Evolutionary conservation across 108 stramenopile genomes (phyloP).

Genomic region (Chaetoceros tenuissimus): DNA sequence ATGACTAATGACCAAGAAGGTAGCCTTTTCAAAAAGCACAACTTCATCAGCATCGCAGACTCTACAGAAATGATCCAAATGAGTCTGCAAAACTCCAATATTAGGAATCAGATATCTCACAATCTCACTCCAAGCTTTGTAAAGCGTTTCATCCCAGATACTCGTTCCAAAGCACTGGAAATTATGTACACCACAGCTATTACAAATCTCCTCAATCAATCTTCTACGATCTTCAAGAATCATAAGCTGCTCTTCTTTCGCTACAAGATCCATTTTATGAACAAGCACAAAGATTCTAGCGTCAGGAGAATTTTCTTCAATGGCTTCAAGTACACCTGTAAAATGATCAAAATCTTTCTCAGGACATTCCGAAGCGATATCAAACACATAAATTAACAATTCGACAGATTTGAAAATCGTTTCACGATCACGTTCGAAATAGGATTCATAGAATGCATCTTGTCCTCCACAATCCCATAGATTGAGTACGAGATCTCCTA

Average conservation of each 20-base stretch:
- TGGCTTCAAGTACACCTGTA: slow-evolving; percentile 80
- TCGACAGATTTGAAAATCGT: slow-evolving; percentile 96
- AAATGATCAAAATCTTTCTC: slow-evolving; percentile 92
- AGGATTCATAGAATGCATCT: slow-evolving; percentile 95
- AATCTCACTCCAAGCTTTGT: slow-evolving; percentile 95
- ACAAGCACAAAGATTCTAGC: slow-evolving; percentile 94
- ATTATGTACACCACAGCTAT: slow-evolving; percentile 59
- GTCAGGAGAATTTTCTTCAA: slow-evolving; percentile 93
- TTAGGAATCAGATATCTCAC: slow-evolving; percentile 98
- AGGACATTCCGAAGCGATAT: slow-evolving; percentile 85
- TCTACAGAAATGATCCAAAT: slow-evolving; percentile 87
- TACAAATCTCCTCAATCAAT: slow-evolving; percentile 71
- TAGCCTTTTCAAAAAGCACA: slow-evolving; percentile 96
- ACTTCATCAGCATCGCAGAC: slow-evolving; percentile 98
- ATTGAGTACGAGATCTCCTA: slow-evolving; percentile 95
- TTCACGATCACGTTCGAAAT: slow-evolving; percentile 96
- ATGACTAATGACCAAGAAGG: slow-evolving; percentile 95
- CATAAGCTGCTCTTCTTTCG: slow-evolving; percentile 69
- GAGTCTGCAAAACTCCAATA: slow-evolving; percentile 85
- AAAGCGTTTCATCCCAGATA: slow-evolving; percentile 99
- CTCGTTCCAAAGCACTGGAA: slow-evolving; percentile 89
- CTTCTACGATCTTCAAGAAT: slow-evolving; percentile 79
- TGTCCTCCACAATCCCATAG: slow-evolving; percentile 99
- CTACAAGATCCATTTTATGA: slow-evolving; percentile 99
- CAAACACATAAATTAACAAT: slow-evolving; percentile 98